Evolutionary conservation across 441 rosid genomes (phyloP).

Genomic region (Populus hybrid): DNA sequence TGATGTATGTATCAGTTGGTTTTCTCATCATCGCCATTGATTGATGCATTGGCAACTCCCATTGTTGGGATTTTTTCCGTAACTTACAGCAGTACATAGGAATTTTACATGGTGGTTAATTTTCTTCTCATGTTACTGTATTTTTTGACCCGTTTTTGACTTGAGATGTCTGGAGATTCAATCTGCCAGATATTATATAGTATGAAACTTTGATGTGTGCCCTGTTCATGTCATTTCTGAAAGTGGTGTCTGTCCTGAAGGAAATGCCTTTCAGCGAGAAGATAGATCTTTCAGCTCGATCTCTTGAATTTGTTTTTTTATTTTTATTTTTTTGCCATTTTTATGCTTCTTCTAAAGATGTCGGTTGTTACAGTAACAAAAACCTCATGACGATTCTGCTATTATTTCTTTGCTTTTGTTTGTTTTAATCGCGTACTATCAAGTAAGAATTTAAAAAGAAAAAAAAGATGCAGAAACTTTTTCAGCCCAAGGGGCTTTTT

Average conservation of each 20-base stretch:
- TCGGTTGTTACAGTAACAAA: neutral
- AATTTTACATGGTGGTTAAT: constrained; percentile 18
- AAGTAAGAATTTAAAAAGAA: too few relatives aligned
- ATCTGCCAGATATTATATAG: constrained; percentile 24
- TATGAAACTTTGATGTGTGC: constrained; percentile 13
- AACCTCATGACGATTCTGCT: neutral
- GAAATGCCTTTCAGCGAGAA: neutral
- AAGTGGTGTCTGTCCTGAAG: neutral
- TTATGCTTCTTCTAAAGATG: neutral
- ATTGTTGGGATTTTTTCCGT: constrained; percentile 10
- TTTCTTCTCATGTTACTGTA: constrained; percentile 15
- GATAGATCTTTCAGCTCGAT: neutral
- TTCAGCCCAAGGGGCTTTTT: neutral
- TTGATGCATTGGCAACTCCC: constrained; percentile 27
- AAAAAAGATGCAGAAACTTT: neutral
- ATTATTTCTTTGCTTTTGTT: neutral
- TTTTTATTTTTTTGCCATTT: neutral
- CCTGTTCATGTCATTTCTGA: neutral
- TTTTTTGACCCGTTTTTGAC: constrained; percentile 1
- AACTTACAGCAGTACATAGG: constrained; percentile 28
- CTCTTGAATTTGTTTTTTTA: neutral
- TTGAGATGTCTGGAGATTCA: constrained; percentile 19
- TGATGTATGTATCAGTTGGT: constrained; percentile 91
- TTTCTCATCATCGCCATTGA: constrained; percentile 87
- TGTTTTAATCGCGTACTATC: neutral